Percentiles rank a stretch among this genome's conserved stretches.
Evolutionary conservation across 164 flowering plant genomes (phyloP).

Genomic region (Tinospora cordifolia): DNA sequence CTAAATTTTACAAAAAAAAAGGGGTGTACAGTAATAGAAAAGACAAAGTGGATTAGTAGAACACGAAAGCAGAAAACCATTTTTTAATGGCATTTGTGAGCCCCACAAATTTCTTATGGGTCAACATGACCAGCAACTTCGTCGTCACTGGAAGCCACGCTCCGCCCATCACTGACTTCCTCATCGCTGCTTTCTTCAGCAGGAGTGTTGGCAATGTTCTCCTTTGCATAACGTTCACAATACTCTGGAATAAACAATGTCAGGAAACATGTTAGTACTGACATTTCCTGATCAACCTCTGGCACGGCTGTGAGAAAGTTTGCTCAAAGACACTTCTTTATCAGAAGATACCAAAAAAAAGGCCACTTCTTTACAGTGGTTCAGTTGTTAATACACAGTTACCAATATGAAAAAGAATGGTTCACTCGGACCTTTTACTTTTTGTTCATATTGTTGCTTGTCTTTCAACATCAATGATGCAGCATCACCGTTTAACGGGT

Average conservation of each 20-base stretch:
- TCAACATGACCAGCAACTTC: conserved; percentile 37
- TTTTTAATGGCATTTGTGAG: neutral
- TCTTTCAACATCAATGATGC: conserved; percentile 73
- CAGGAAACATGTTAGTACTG: neutral
- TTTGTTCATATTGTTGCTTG: conserved; percentile 48
- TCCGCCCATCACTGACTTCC: conserved; percentile 31
- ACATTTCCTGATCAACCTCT: neutral
- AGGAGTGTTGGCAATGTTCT: conserved; percentile 17
- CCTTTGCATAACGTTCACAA: conserved; percentile 47
- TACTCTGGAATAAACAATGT: conserved; percentile 33
- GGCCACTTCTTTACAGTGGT: neutral
- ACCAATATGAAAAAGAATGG: conserved; percentile 1
- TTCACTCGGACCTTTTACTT: conserved; percentile 51
- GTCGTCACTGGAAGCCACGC: conserved; percentile 24
- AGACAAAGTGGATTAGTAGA: neutral
- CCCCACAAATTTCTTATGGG: conserved; percentile 24
- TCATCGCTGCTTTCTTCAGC: conserved; percentile 39
- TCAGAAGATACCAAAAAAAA: too few relatives aligned
- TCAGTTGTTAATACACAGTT: neutral
- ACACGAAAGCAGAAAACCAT: neutral
- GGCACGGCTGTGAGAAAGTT: neutral
- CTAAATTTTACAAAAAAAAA: conserved; percentile 17
- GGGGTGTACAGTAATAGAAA: conserved; percentile 6
- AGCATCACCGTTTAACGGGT: conserved; percentile 73
- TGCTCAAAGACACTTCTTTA: neutral